Conservation (phyloP, 139 green algal genomes). For the Chlamydomonas schloesseri region DNA sequence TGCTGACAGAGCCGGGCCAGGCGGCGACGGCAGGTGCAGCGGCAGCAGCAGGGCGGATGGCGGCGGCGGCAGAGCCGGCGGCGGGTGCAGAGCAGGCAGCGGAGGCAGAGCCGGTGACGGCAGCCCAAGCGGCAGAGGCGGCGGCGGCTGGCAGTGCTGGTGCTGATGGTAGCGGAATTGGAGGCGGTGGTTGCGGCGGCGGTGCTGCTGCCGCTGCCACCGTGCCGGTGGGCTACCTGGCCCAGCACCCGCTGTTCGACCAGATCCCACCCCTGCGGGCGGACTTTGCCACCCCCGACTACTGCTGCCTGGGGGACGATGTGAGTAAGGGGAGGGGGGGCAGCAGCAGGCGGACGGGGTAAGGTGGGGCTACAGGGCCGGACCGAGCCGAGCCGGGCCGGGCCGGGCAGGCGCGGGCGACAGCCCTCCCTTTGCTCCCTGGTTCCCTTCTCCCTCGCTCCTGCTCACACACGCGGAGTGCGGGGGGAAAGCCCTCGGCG, state of each 20-base stretch:
- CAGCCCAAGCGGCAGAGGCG: background rate
- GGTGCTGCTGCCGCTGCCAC: too few relatives aligned
- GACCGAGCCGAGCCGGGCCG: too few relatives aligned
- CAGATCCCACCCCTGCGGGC: constrained; percentile 84
- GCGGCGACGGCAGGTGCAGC: background rate
- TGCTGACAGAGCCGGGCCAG: background rate
- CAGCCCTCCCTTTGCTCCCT: too few relatives aligned
- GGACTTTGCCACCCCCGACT: constrained; percentile 88
- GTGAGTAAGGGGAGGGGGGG: constrained; percentile 14
- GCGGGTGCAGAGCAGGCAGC: background rate
- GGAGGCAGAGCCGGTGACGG: background rate
- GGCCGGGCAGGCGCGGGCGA: too few relatives aligned
- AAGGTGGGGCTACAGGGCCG: too few relatives aligned
- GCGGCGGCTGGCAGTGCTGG: background rate
- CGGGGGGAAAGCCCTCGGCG: too few relatives aligned
- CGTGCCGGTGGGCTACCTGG: constrained; percentile 82
- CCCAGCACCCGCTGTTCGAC: constrained; percentile 94
- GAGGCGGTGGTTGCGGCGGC: too few relatives aligned
- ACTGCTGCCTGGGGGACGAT: constrained; percentile 78
- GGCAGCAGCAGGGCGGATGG: background rate
- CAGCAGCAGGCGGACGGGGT: background rate
- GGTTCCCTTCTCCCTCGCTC: too few relatives aligned
- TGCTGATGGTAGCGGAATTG: too few relatives aligned
- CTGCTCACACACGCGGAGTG: too few relatives aligned
- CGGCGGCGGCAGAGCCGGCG: background rate